Evolutionary conservation across 192 early-diverging fungal species (phyloP).

Genomic region (Entomortierella beljakovae): DNA sequence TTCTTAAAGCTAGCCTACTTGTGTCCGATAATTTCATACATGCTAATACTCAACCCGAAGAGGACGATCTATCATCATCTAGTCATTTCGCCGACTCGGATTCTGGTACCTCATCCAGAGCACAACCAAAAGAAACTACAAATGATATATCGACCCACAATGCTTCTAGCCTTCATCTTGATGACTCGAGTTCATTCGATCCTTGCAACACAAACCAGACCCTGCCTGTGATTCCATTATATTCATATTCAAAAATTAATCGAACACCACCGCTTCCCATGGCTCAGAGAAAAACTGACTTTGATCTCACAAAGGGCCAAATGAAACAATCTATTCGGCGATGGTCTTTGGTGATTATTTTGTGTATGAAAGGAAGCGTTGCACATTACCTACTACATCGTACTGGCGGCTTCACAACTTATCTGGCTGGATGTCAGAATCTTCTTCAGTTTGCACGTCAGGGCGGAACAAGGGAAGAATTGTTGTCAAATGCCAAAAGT

Average conservation of each 20-base stretch:
- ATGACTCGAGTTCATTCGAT: neutral
- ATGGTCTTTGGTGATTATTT: conserved; percentile 6
- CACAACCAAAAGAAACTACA: too few species aligned
- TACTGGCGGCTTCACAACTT: conserved; percentile 20
- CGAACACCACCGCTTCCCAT: neutral
- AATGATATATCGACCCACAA: too few species aligned
- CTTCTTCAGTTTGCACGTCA: neutral
- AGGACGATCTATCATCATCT: too few species aligned
- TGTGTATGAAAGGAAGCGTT: conserved; percentile 16
- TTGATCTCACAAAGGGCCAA: neutral
- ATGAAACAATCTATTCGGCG: neutral
- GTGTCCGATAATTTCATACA: neutral
- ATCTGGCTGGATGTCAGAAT: conserved; percentile 20
- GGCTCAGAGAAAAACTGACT: conserved; percentile 9
- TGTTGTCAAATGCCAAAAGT: neutral
- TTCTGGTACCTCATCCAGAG: too few species aligned
- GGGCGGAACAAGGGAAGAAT: neutral
- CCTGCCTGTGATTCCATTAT: neutral
- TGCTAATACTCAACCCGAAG: neutral
- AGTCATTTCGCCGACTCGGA: too few species aligned
- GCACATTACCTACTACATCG: conserved; percentile 13
- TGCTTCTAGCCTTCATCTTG: too few species aligned
- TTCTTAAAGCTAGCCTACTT: neutral
- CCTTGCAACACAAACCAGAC: neutral
- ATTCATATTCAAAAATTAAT: neutral